Percentiles rank a stretch among this genome's conserved stretches.
Conservation (phyloP, 108 stramenopile species). For the Seminavis robusta region DNA sequence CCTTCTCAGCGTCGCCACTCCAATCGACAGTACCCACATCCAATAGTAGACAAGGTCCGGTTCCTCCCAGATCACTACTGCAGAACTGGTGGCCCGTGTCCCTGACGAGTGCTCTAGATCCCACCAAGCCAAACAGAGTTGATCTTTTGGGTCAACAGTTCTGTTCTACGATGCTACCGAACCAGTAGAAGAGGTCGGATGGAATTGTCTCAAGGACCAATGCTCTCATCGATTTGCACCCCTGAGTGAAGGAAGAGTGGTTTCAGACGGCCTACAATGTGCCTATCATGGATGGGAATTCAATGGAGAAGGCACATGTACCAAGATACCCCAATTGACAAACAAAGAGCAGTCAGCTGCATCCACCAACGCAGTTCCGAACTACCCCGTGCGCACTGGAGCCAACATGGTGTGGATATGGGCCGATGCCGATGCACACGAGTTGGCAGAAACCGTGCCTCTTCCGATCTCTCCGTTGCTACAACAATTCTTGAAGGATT, state of each 20-base stretch:
- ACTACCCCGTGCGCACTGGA: conserved; percentile 14
- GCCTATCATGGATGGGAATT: conserved; percentile 38
- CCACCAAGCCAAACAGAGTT: too few species aligned
- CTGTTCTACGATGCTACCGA: too few species aligned
- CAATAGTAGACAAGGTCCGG: too few species aligned
- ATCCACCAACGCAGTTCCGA: conserved; percentile 9
- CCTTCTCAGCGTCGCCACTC: too few species aligned
- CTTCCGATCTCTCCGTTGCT: conserved; percentile 22
- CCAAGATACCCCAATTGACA: conserved; percentile 14
- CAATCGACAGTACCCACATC: too few species aligned
- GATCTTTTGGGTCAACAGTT: too few species aligned
- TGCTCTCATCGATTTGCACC: conserved; percentile 38
- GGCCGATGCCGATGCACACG: conserved; percentile 12
- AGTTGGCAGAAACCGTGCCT: conserved; percentile 5
- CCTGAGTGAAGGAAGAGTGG: conserved; percentile 29
- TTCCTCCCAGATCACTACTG: too few species aligned
- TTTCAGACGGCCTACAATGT: conserved; percentile 19
- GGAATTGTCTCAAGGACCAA: conserved; percentile 26
- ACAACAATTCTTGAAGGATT: not conserved
- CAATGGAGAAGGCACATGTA: conserved; percentile 13
- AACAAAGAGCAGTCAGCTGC: not conserved
- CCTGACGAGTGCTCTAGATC: too few species aligned
- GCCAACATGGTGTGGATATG: conserved; percentile 27
- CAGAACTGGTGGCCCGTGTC: too few species aligned
- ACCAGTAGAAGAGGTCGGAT: conserved; percentile 15